Conservation (phyloP, 768 basidiomycete genomes). For the Kwoniella shandongensis region DNA sequence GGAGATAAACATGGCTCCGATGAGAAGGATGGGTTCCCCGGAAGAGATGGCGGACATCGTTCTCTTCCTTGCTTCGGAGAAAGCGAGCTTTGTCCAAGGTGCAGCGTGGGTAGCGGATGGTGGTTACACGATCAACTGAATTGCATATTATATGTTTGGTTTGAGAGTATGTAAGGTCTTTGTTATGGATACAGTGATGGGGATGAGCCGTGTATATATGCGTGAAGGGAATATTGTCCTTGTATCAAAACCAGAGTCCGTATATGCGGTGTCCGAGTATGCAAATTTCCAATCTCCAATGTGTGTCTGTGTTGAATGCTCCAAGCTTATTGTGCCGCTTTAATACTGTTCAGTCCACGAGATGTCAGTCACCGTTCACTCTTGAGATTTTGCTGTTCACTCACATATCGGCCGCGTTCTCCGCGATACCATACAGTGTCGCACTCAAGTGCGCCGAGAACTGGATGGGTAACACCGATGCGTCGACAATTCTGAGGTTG, state of each 20-base stretch:
- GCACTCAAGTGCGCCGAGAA: constrained; percentile 59
- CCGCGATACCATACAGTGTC: constrained; percentile 56
- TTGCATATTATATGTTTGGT: too few species aligned
- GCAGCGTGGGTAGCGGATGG: constrained; percentile 31
- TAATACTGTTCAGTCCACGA: constrained; percentile 6
- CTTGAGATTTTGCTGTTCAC: too few species aligned
- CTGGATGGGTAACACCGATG: constrained; percentile 62
- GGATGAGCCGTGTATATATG: too few species aligned
- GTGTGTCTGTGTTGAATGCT: too few species aligned
- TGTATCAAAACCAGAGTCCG: too few species aligned
- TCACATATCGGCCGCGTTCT: constrained; percentile 57
- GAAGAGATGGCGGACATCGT: constrained; percentile 33
- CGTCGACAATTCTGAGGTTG: constrained; percentile 61
- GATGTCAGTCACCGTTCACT: too few species aligned
- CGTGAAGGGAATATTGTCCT: too few species aligned
- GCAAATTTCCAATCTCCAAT: too few species aligned
- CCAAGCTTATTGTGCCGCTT: constrained; percentile 20
- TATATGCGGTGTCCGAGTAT: too few species aligned
- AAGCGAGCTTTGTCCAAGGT: constrained; percentile 33
- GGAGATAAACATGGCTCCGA: constrained; percentile 31
- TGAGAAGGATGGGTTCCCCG: constrained; percentile 27
- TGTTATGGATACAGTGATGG: too few species aligned
- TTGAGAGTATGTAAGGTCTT: too few species aligned
- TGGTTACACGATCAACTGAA: constrained; percentile 29
- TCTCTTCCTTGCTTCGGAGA: constrained; percentile 28